Evolutionary conservation across 768 basidiomycete genomes (phyloP).

Genomic region (Imleria badia): DNA sequence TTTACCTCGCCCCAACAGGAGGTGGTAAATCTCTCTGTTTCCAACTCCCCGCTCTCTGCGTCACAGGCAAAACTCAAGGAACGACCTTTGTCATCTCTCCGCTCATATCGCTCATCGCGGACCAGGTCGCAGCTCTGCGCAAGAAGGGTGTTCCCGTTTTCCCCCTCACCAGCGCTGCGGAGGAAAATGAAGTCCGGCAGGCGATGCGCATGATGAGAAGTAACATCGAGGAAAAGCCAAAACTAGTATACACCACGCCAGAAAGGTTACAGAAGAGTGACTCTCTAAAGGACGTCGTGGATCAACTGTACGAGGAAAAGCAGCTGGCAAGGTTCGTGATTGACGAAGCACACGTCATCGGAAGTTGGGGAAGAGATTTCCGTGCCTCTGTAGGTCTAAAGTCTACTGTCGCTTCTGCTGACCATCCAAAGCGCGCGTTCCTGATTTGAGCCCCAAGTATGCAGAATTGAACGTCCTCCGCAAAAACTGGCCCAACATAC

Average conservation of each 20-base stretch:
- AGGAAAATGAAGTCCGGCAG: conserved; percentile 38
- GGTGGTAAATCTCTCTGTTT: conserved; percentile 90
- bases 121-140: conserved; percentile 75
- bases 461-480: conserved; percentile 66
- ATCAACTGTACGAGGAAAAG: conserved; percentile 51
- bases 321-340: conserved; percentile 87
- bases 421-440: not conserved
- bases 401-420: not conserved
- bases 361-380: conserved; percentile 93
- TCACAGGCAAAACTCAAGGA: conserved; percentile 66
- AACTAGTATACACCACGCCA: conserved; percentile 86
- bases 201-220: conserved; percentile 44
- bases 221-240: conserved; percentile 45
- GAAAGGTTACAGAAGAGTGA: conserved; percentile 76
- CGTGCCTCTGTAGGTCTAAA: conserved; percentile 66
- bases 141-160: conserved; percentile 68
- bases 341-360: conserved; percentile 96
- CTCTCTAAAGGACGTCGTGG: conserved; percentile 53
- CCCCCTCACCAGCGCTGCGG: conserved; percentile 61
- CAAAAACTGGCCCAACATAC: conserved; percentile 70
- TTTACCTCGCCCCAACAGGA: conserved; percentile 96
- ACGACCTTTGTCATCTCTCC: conserved; percentile 92
- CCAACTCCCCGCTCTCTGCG: conserved; percentile 87
- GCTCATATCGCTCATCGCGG: conserved; percentile 82
- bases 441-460: conserved; percentile 49